Conservation (phyloP, 768 basidiomycete genomes). For the Cystobasidium tubakii region DNA sequence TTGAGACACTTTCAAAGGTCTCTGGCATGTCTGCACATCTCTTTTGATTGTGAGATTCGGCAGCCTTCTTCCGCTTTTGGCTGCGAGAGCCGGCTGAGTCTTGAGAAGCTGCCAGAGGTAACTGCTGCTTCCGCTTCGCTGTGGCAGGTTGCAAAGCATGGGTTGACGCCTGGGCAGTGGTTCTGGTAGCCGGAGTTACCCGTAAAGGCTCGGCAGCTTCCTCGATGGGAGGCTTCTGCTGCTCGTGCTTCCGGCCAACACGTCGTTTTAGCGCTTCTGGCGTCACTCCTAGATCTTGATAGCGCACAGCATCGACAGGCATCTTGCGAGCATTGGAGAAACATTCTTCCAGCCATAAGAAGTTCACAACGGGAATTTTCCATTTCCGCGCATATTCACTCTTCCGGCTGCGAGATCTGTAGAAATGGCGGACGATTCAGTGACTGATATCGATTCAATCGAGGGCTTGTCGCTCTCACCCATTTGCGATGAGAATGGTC, state of each 20-base stretch:
- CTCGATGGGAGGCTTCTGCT: not conserved
- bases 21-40: not conserved
- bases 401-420: slow-evolving; percentile 4
- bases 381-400: slow-evolving; percentile 17
- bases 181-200: not conserved
- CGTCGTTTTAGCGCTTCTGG: not conserved
- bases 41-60: not conserved
- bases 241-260: not conserved
- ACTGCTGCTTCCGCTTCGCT: slow-evolving; percentile 1
- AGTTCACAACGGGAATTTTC: slow-evolving; percentile 28
- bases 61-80: not conserved
- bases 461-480: not conserved
- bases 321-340: not conserved
- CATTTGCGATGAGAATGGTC: not conserved
- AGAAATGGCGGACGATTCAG: not conserved
- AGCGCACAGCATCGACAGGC: not conserved
- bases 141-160: not conserved
- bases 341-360: slow-evolving; percentile 32
- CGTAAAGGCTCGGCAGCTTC: not conserved
- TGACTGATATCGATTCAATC: too few species aligned
- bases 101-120: not conserved
- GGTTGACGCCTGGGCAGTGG: not conserved
- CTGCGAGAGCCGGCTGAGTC: not conserved
- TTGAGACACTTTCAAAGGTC: slow-evolving; percentile 6
- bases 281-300: not conserved